Evolutionary conservation across 2,329 filamentous ascomycete species (phyloP).

Genomic region (Sporothrix dimorphospora): DNA sequence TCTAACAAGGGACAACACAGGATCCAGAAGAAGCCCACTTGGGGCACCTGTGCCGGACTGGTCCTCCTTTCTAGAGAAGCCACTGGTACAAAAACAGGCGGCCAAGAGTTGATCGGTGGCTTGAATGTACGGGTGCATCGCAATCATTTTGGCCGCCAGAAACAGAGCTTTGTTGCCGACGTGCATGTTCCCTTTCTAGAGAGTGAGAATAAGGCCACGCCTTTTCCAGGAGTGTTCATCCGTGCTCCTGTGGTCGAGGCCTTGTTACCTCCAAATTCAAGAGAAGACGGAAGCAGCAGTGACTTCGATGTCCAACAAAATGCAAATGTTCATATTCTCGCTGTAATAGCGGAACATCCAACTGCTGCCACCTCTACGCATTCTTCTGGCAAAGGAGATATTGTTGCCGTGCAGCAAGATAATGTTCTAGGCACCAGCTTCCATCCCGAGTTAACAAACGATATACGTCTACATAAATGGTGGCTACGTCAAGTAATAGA

Average conservation of each 20-base stretch:
- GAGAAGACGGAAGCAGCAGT: slow-evolving; percentile 32
- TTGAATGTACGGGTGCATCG: slow-evolving; percentile 87
- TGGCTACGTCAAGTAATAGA: slow-evolving; percentile 74
- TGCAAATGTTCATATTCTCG: slow-evolving; percentile 53
- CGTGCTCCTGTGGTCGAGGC: slow-evolving; percentile 90
- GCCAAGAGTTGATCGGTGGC: slow-evolving; percentile 91
- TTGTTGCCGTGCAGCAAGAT: slow-evolving; percentile 85
- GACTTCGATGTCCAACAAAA: slow-evolving; percentile 36
- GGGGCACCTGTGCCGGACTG: slow-evolving; percentile 95
- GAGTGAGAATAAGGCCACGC: slow-evolving; percentile 37
- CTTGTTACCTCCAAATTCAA: slow-evolving; percentile 56
- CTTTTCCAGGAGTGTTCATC: slow-evolving; percentile 88
- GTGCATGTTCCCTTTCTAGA: slow-evolving; percentile 72
- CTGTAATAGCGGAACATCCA: slow-evolving; percentile 50
- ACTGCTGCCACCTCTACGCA: not conserved
- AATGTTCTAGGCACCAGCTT: slow-evolving; percentile 96
- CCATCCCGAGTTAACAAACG: slow-evolving; percentile 88
- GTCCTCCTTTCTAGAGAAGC: slow-evolving; percentile 88
- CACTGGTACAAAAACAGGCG: slow-evolving; percentile 85
- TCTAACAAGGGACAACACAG: slow-evolving; percentile 46
- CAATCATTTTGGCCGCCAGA: slow-evolving; percentile 93
- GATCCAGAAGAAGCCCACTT: slow-evolving; percentile 76
- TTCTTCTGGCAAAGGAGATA: slow-evolving; percentile 60
- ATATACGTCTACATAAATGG: slow-evolving; percentile 89
- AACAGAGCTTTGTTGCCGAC: slow-evolving; percentile 83